Conservation (phyloP, 2,329 filamentous ascomycete species). For the Exophiala aquamarina region DNA sequence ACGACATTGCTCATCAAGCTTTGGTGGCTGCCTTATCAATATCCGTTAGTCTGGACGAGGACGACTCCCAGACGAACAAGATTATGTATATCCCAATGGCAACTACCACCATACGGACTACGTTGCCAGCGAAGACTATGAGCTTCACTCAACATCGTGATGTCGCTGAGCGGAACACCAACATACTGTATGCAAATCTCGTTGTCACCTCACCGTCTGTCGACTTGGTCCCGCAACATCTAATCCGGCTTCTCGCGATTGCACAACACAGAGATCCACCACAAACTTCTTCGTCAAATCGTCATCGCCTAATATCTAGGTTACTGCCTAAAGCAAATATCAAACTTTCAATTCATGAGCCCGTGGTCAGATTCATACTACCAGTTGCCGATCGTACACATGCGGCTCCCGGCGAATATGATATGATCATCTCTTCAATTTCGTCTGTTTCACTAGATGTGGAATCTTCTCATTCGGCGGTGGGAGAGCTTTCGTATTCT, state of each 20-base stretch:
- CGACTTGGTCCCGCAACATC: conserved; percentile 86
- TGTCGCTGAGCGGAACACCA: conserved; percentile 83
- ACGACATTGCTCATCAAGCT: conserved; percentile 93
- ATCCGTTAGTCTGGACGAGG: conserved; percentile 86
- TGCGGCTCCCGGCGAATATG: conserved; percentile 74
- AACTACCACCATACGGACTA: conserved; percentile 91
- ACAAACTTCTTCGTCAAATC: conserved; percentile 45
- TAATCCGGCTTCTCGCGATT: conserved; percentile 80
- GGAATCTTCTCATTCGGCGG: conserved; percentile 89
- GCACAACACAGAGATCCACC: conserved; percentile 53
- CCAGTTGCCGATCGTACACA: conserved; percentile 64
- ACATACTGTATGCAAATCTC: conserved; percentile 93
- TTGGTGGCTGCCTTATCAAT: conserved; percentile 89
- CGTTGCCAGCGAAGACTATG: conserved; percentile 89
- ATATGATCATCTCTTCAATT: conserved; percentile 90
- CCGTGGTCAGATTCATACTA: conserved; percentile 84
- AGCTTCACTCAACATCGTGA: conserved; percentile 70
- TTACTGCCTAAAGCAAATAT: conserved; percentile 90
- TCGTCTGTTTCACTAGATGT: conserved; percentile 91
- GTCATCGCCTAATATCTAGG: conserved; percentile 75
- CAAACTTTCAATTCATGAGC: conserved; percentile 95
- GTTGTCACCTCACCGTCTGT: conserved; percentile 94
- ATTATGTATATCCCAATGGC: conserved; percentile 96
- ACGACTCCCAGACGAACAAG: conserved; percentile 79
- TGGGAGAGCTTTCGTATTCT: conserved; percentile 83